Percentiles rank a stretch among this genome's conserved stretches.
Evolutionary conservation across 2,329 filamentous ascomycete genomes (phyloP).

Genomic region (Aspergillus sp.): DNA sequence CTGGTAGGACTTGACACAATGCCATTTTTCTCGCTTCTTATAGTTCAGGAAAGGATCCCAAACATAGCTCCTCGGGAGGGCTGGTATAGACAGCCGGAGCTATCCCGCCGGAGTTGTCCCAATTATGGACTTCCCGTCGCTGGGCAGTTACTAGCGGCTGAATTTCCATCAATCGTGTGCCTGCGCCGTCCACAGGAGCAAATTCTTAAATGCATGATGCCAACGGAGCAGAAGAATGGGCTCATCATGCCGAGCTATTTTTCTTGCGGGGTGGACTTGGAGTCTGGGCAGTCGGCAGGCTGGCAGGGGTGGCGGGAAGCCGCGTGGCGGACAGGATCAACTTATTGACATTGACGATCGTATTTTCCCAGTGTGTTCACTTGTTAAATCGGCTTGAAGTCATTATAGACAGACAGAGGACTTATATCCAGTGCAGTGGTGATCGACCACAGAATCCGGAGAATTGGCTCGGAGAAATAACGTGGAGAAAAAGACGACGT

Average conservation of each 20-base stretch:
- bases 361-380: no score
- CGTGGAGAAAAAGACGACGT: background rate
- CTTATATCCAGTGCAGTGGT: background rate
- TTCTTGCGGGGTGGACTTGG: background rate
- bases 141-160: slow-evolving; percentile 2
- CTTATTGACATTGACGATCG: background rate
- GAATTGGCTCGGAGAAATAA: background rate
- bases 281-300: background rate
- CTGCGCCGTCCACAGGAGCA: background rate
- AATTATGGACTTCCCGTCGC: slow-evolving; percentile 13
- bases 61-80: background rate
- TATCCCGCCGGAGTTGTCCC: slow-evolving; percentile 25
- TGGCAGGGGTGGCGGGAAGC: background rate
- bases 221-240: background rate
- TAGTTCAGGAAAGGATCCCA: background rate
- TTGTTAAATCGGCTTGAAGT: no score
- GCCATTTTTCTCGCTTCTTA: background rate
- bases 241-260: background rate
- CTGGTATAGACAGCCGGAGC: background rate
- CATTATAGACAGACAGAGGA: background rate
- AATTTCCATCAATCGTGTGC: slow-evolving; percentile 17
- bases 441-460: background rate
- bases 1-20: background rate
- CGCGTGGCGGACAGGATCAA: background rate
- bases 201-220: background rate